Evolutionary conservation across 768 basidiomycete species (phyloP).

Genomic region (Phaeotremella fagi): DNA sequence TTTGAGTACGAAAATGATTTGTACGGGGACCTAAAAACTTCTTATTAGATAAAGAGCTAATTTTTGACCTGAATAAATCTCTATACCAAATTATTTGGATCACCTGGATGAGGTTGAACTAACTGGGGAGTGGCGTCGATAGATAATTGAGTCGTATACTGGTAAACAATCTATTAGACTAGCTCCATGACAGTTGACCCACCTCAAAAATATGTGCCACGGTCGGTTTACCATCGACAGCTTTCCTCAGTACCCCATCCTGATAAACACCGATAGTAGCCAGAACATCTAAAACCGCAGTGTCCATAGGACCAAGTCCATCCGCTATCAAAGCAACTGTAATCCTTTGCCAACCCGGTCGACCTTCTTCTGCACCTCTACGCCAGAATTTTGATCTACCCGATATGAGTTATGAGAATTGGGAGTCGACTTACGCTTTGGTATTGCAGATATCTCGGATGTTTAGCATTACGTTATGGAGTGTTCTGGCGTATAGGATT

Average conservation of each 20-base stretch:
- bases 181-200: constrained; percentile 3
- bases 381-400: constrained; percentile 43
- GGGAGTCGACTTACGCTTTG: constrained; percentile 59
- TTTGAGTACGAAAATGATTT: constrained; percentile 84
- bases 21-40: constrained; percentile 57
- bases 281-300: constrained; percentile 72
- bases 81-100: constrained; percentile 80
- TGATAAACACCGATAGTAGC: constrained; percentile 90
- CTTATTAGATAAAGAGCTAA: too few relatives aligned
- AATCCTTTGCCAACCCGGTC: constrained; percentile 75
- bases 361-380: constrained; percentile 25
- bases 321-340: constrained; percentile 76
- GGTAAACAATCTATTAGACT: constrained; percentile 3
- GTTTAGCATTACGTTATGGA: constrained; percentile 96
- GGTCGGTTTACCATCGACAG: constrained; percentile 68
- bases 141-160: constrained; percentile 96
- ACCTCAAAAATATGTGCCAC: constrained; percentile 96
- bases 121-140: constrained; percentile 86
- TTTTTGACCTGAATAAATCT: neutral
- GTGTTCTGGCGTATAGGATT: constrained; percentile 54
- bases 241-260: constrained; percentile 90
- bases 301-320: constrained; percentile 92
- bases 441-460: constrained; percentile 95
- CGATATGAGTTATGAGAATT: neutral
- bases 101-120: constrained; percentile 80